Base-by-base conservation (phyloP, 2,329 filamentous ascomycete genomes). In the Ceratocystis smalleyi region DNA sequence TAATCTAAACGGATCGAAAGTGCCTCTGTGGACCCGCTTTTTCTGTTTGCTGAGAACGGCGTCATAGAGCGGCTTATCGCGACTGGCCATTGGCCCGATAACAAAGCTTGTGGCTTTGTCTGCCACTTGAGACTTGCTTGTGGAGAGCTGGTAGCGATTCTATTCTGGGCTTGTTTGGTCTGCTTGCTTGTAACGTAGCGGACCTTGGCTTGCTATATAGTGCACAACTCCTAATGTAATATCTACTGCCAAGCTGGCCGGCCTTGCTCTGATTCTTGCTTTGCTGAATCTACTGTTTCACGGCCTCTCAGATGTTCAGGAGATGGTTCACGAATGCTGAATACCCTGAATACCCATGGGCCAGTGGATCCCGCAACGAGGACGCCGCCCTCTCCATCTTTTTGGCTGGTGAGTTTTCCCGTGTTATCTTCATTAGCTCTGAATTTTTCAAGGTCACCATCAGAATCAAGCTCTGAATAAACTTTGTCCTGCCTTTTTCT, bases 381-480 rank as follows among this genome's bases (percentile, higher is more conserved):
- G 69, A 69, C 43, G 70, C 69, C 62, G 62, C 71, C 68, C 75
- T 75, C 70, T 74, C 71, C 68, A 73, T 67, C 70, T 70, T 72
- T 66, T 71, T 72, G 59, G 68, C 70, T 72, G 51, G 71, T 69
- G 63, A 75, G 74, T 67, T 74, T 74, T 70, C 75, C 65, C 83
- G 80, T 68, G 77, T 73, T 69, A 83, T 81, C 68, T 74, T 75
- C 69, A 82, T 70, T 64, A 84, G 70, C 65, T 81, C 80, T 68
- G 76, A 75, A 68, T 81, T 81, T 65, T 78, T 78, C 68, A 96
- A 92, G 71, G 96, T 91, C 1, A 96, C 89, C 74, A 89, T 81
- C 76, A 85, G 90, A 43, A 85, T 84, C 69, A 99, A 73, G 62
- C 81, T 81, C 68, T 97, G 92, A 19, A 99, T 85, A 72, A 96